Percentiles rank a stretch among this genome's conserved stretches.
These are phyloP conservation scores for Hsuehochloa calcarea DNA, from an alignment of 176 grass and related monocot genomes.

Conservation along the genomic window DNA sequence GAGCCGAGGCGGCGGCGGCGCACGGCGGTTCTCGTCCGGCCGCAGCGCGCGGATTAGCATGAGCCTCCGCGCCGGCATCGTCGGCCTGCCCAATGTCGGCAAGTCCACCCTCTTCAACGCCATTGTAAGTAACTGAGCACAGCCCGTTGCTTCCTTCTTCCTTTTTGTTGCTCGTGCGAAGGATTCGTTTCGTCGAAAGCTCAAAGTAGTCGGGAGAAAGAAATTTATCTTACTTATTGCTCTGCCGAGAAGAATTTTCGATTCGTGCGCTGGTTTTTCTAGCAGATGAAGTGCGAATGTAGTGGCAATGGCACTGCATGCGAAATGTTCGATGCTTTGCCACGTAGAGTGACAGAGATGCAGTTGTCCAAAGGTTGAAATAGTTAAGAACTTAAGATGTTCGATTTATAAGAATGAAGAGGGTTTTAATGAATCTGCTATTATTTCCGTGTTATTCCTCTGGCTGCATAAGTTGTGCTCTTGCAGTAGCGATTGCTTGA, in stretches of 20 bases:
- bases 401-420: not conserved
- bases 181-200: not conserved
- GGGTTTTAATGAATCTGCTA: not conserved
- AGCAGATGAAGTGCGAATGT: not conserved
- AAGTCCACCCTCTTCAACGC: slow-evolving; percentile 98
- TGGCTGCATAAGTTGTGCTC: not conserved
- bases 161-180: not conserved
- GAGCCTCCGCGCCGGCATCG: slow-evolving; percentile 90
- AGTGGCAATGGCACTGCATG: not conserved
- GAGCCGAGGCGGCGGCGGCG: slow-evolving; percentile 29
- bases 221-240: not conserved
- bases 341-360: not conserved
- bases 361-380: not conserved
- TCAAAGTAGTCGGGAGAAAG: not conserved
- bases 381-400: not conserved
- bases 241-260: not conserved
- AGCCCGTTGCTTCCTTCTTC: not conserved
- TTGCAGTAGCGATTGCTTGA: not conserved
- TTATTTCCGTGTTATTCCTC: not conserved
- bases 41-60: slow-evolving; percentile 73
- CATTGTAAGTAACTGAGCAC: slow-evolving; percentile 54
- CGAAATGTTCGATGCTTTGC: slow-evolving; percentile 51
- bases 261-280: not conserved
- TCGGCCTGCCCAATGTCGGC: slow-evolving; percentile 96
- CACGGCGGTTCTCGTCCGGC: slow-evolving; percentile 55